Conservation (phyloP, 169 alveolate genomes). For the Eimeria nieschulzi region DNA sequence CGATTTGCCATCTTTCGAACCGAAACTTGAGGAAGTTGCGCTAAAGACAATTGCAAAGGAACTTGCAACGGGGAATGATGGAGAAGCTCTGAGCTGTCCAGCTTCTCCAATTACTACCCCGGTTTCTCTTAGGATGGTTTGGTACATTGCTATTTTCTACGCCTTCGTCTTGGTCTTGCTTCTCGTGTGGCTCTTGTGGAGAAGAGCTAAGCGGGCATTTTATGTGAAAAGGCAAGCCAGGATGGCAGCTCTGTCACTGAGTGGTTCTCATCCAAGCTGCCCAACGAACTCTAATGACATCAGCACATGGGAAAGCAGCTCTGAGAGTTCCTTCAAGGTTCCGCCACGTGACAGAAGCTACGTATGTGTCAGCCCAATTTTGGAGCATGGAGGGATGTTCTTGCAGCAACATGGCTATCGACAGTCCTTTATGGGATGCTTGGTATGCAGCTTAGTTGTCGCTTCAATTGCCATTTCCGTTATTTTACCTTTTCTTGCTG, state of each 20-base stretch:
- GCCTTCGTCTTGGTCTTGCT: neutral
- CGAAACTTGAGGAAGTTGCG: no score
- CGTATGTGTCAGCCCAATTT: neutral
- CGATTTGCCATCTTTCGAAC: no score
- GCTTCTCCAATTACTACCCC: neutral
- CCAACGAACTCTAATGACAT: no score
- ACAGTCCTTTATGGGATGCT: neutral
- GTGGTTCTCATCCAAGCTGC: no score
- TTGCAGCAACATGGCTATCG: neutral
- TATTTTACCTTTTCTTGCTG: neutral
- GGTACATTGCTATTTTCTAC: neutral
- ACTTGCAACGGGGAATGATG: neutral
- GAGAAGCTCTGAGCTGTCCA: neutral
- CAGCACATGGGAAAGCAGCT: no score
- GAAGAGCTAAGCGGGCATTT: neutral
- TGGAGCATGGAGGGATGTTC: neutral
- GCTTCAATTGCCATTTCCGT: constrained; percentile 1
- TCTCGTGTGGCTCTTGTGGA: neutral
- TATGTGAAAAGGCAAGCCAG: neutral
- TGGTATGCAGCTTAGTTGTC: neutral
- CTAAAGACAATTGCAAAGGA: no score
- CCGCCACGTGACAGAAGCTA: no score
- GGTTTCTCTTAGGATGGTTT: neutral
- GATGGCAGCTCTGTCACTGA: neutral
- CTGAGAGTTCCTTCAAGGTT: no score